Evolutionary conservation across 1,139 yeast genomes (phyloP).

Genomic region (Lizanozyma gosingica): DNA sequence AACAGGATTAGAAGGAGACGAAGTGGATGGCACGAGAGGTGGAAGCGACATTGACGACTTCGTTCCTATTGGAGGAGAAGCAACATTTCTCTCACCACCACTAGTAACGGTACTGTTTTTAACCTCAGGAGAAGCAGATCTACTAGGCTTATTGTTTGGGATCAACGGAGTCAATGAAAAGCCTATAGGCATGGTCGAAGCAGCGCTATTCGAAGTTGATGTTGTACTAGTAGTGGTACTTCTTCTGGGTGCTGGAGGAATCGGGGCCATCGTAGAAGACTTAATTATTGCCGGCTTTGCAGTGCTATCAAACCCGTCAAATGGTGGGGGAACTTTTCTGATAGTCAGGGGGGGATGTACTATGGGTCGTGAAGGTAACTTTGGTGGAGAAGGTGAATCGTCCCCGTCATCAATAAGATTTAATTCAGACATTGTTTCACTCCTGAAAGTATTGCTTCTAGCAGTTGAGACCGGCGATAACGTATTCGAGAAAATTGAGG

Average conservation of each 20-base stretch:
- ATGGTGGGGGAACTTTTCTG: constrained; percentile 22
- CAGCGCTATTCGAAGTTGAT: constrained; percentile 5
- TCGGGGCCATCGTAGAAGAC: constrained; percentile 4
- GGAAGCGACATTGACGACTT: not conserved
- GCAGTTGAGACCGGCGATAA: constrained; percentile 4
- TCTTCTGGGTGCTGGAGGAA: constrained; percentile 24
- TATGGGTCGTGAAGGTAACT: constrained; percentile 14
- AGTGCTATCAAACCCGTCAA: constrained; percentile 12
- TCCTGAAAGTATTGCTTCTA: constrained; percentile 6
- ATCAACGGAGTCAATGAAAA: constrained; percentile 32
- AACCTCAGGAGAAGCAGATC: not conserved
- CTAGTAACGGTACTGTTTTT: too few species aligned
- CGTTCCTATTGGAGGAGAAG: not conserved
- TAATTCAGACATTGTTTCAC: not conserved
- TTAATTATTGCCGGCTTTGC: constrained; percentile 4
- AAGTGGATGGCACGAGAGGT: not conserved
- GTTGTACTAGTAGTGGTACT: constrained; percentile 9
- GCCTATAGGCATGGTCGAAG: constrained; percentile 19
- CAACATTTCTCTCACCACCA: not conserved
- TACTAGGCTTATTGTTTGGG: constrained; percentile 16
- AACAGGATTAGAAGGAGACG: not conserved
- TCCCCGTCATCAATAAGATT: not conserved
- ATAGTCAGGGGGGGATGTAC: constrained; percentile 1
- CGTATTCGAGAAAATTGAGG: constrained; percentile 12
- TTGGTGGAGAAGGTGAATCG: constrained; percentile 7